phyloP scores from a whole-genome alignment of 139 green algal genomes.

The Desmodesmus armatus region DNA sequence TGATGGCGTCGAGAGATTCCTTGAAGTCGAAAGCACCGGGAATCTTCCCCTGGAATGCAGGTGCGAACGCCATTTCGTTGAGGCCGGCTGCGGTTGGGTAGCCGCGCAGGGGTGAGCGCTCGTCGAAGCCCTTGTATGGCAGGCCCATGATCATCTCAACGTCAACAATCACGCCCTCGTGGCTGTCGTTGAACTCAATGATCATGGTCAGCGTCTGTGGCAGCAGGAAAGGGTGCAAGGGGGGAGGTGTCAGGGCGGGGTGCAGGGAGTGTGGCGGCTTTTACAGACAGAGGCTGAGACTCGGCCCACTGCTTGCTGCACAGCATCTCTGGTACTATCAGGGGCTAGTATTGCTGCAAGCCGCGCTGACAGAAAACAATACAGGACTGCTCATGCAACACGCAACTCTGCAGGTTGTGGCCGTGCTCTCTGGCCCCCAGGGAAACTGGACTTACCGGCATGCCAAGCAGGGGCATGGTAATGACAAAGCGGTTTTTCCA shows the following conservation, averaged over 20 bases:
- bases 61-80: slow-evolving; percentile 32
- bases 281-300: too few species aligned
- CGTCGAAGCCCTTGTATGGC: slow-evolving; percentile 34
- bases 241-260: too few species aligned
- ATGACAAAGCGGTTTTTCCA: slow-evolving; percentile 26
- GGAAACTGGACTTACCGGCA: slow-evolving; percentile 21
- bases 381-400: too few species aligned
- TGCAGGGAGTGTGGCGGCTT: too few species aligned
- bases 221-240: neutral
- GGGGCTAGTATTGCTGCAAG: too few species aligned
- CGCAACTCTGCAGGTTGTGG: too few species aligned
- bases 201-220: slow-evolving; percentile 38
- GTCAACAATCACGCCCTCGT: slow-evolving; percentile 31
- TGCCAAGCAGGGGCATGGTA: slow-evolving; percentile 39
- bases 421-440: too few species aligned
- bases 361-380: too few species aligned
- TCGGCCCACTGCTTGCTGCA: too few species aligned
- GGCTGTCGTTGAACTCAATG: slow-evolving; percentile 45
- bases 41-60: neutral
- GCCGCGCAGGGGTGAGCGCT: slow-evolving; percentile 13
- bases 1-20: slow-evolving; percentile 35
- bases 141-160: slow-evolving; percentile 28
- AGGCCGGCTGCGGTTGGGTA: slow-evolving; percentile 3
- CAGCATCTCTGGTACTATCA: too few species aligned
- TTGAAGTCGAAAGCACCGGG: neutral